Evolutionary conservation across 2,329 filamentous ascomycete genomes (phyloP).

Genomic region (Pyrenochaeta sp.): DNA sequence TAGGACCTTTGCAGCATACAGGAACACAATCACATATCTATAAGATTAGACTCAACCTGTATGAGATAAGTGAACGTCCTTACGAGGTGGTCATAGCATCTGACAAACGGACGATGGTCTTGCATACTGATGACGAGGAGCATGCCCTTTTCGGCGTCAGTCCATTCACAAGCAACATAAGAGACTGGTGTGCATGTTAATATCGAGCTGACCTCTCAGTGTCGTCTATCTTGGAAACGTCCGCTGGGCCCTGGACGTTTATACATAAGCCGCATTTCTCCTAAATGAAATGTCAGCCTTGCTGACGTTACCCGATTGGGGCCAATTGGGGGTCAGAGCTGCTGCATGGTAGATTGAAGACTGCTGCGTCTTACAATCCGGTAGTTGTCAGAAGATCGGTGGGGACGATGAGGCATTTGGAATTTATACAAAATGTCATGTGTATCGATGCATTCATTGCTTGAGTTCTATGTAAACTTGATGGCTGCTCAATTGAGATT

Average conservation of each 20-base stretch:
- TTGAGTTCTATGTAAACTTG: no score
- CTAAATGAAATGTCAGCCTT: conserved; percentile 12
- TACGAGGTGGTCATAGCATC: no score
- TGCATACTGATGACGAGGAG: not conserved
- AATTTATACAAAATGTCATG: not conserved
- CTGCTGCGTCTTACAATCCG: not conserved
- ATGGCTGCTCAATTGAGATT: no score
- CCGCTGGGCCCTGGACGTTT: not conserved
- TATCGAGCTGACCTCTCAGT: not conserved
- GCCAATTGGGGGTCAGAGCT: not conserved
- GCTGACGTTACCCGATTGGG: conserved; percentile 13
- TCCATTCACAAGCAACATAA: not conserved
- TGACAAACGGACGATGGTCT: not conserved
- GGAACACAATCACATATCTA: no score
- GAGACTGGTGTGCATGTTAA: not conserved
- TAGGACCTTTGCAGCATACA: not conserved
- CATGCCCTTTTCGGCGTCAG: not conserved
- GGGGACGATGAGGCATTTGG: not conserved
- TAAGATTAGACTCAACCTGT: no score
- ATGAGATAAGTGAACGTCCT: no score
- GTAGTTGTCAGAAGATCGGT: not conserved
- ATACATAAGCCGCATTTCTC: conserved; percentile 11
- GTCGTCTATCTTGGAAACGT: not conserved
- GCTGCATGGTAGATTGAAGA: not conserved
- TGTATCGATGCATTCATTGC: no score